Evolutionary conservation across 1,284 basidiomycete genomes (phyloP), one percentile per base, ranked within the genome.

Genomic region (Leccinum pseudoinsigne): DNA sequence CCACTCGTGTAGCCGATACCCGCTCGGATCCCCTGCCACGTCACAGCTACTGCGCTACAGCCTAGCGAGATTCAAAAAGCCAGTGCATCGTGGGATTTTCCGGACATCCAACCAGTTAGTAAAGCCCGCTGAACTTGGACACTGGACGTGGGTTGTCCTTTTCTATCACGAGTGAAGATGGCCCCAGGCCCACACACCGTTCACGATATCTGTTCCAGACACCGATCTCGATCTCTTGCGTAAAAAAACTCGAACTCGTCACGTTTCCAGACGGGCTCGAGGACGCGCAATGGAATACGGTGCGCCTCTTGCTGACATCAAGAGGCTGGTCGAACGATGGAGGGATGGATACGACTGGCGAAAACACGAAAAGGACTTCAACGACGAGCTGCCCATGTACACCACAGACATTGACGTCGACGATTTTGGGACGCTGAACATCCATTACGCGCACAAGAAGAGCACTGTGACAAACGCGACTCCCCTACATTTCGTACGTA

Each of bases 191-290:
- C 28, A 28, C 28, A 28, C 1, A 8, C 2, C 2, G 28, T 28
- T 28, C 28, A 28, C 28, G 28, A 28, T 28, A 28, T 28, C 28
- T 28, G 28, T 28, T 28, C 28, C 28, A 28, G 28, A 28, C 28
- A 28, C 28, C 28, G 28, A 28, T 28, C 28, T 28, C 28, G 28
- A 28, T 28, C 28, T 28, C 28, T 28, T 28, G 28, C 28, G 28
- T 28, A 28, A 28, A 28, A 28, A 80, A 77, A 55, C 79, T 81
- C 16, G 70, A 67, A 4, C 70, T 77, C 7, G 62, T 70, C 1
- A 74, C 71, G 2, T 71, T 82, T 26, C 82, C 82, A 0, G 77
- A 83, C 62, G 81, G 81, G 60, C 69, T 82, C 34, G 76, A 79
- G 7, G 69, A 71, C 7, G 75, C 73, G 0, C 71, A 67, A 0